These are phyloP conservation scores for Cystobasidium onofrii DNA, from an alignment of 768 basidiomycete genomes.

Conservation along the genomic window DNA sequence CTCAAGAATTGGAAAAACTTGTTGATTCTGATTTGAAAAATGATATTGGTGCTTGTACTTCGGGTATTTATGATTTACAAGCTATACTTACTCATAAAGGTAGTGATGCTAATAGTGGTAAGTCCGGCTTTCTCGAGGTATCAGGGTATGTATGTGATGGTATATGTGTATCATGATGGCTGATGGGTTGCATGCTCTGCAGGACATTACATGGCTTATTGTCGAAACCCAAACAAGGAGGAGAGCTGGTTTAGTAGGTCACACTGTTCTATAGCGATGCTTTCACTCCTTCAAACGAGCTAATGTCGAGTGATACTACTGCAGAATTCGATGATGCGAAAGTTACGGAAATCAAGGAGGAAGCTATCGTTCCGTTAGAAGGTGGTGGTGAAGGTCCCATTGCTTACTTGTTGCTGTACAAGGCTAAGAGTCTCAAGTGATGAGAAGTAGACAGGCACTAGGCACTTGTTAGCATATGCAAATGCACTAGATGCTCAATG, in stretches of 20 bases:
- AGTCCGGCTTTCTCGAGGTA: neutral
- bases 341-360: conserved; percentile 17
- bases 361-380: conserved; percentile 9
- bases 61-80: conserved; percentile 81
- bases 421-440: conserved; percentile 15
- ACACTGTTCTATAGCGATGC: neutral
- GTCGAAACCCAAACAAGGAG: conserved; percentile 9
- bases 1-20: conserved; percentile 57
- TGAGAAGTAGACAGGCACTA: neutral
- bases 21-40: conserved; percentile 56
- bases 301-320: neutral
- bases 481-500: too few species aligned
- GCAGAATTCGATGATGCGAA: conserved; percentile 31
- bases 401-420: conserved; percentile 19
- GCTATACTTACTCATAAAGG: conserved; percentile 99
- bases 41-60: conserved; percentile 66
- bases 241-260: conserved; percentile 27
- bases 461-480: neutral
- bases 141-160: too few species aligned
- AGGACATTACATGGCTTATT: conserved; percentile 26
- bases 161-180: too few species aligned
- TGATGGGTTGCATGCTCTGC: neutral
- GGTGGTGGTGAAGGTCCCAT: conserved; percentile 25
- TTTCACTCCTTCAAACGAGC: neutral
- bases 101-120: conserved; percentile 62